A percentile compares a stretch with the other conserved stretches of the same genome.
These are phyloP conservation scores for Globisporangium ultimum DNA, from an alignment of 352 stramenopile genomes.

Conservation along the genomic window DNA sequence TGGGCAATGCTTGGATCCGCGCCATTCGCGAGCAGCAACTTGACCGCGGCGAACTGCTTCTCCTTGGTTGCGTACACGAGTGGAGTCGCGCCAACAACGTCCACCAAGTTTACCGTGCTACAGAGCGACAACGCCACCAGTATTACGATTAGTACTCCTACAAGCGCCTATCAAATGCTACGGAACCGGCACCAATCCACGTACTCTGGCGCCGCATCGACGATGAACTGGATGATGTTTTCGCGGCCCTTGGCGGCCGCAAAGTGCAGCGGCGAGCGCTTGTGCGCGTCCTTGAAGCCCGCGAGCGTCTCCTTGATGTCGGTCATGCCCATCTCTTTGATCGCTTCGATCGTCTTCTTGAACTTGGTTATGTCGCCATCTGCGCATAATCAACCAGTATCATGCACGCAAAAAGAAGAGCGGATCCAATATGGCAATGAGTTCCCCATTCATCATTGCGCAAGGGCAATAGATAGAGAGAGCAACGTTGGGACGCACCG, in stretches of 20 bases:
- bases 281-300: constrained; percentile 82
- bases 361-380: constrained; percentile 71
- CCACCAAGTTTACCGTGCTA: constrained; percentile 44
- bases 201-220: constrained; percentile 54
- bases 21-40: constrained; percentile 55
- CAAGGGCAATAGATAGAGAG: background rate
- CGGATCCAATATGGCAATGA: background rate
- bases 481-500: constrained; percentile 31
- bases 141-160: no score
- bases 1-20: constrained; percentile 53
- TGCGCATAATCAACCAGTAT: constrained; percentile 14
- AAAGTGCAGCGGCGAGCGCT: constrained; percentile 80
- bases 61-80: constrained; percentile 71
- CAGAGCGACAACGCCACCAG: background rate
- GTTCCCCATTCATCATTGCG: constrained; percentile 1
- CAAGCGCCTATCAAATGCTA: background rate
- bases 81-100: constrained; percentile 69
- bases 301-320: constrained; percentile 56
- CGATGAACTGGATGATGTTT: constrained; percentile 73
- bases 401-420: background rate
- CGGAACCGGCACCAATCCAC: background rate
- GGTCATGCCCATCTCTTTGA: constrained; percentile 58
- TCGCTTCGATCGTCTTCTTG: constrained; percentile 53
- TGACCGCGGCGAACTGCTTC: constrained; percentile 72
- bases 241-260: constrained; percentile 67